Evolutionary conservation across 192 early-diverging fungal genomes (phyloP).

Genomic region (Gaertneriomyces sp.): DNA sequence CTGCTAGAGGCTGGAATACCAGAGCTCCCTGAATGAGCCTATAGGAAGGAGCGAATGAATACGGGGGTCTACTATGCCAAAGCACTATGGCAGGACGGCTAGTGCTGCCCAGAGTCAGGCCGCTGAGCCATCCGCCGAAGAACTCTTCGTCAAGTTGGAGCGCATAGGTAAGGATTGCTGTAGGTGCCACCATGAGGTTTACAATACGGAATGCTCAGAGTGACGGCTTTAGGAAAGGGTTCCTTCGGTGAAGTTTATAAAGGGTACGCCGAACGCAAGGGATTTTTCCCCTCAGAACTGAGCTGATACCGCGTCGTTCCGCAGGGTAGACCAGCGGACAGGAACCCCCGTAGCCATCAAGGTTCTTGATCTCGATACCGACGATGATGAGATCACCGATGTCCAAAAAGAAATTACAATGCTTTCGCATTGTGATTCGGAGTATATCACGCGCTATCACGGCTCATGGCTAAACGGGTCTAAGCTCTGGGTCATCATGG

Average conservation of each 20-base stretch:
- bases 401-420: constrained; percentile 92
- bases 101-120: no score
- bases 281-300: constrained; percentile 1
- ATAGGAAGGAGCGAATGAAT: no score
- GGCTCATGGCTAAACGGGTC: constrained; percentile 85
- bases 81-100: no score
- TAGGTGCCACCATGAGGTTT: not conserved
- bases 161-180: constrained; percentile 31
- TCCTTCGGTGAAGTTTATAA: constrained; percentile 58
- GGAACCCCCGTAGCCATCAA: constrained; percentile 90
- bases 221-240: constrained; percentile 42
- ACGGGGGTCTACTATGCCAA: no score
- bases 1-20: no score
- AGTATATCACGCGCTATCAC: constrained; percentile 91
- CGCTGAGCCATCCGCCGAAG: constrained; percentile 6
- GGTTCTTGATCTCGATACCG: constrained; percentile 93
- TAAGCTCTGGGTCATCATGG: constrained; percentile 98
- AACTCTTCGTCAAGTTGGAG: constrained; percentile 33
- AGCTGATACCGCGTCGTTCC: not conserved
- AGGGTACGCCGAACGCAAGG: constrained; percentile 29
- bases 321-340: constrained; percentile 69
- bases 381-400: constrained; percentile 93
- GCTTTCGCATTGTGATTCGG: constrained; percentile 81
- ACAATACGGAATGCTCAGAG: not conserved
- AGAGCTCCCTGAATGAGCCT: no score